A percentile compares a stretch with the other conserved stretches of the same genome.
Evolutionary conservation across 2,329 filamentous ascomycete genomes (phyloP).

Genomic region (Nothomitra cinnamomea): DNA sequence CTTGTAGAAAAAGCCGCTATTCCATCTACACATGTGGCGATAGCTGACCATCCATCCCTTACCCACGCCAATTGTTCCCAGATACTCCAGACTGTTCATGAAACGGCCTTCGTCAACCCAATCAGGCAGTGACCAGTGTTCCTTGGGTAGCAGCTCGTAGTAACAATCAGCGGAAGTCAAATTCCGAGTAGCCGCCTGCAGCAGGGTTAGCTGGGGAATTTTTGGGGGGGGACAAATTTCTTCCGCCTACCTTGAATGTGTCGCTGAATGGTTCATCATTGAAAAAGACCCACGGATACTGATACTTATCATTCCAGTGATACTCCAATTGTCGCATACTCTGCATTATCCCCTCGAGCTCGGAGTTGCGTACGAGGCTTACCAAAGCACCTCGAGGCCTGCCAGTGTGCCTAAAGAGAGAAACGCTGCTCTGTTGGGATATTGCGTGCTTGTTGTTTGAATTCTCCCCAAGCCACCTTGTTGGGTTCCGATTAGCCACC

Average conservation of each 20-base stretch:
- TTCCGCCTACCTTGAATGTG: conserved; percentile 16
- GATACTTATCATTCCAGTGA: conserved; percentile 19
- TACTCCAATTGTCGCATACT: conserved; percentile 20
- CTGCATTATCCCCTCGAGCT: conserved; percentile 19
- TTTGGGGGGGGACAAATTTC: conserved; percentile 6
- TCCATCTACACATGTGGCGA: conserved; percentile 25
- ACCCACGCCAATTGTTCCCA: conserved; percentile 19
- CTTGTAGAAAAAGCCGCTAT: conserved; percentile 24
- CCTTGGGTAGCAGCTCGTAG: conserved; percentile 17
- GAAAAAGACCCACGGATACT: conserved; percentile 23
- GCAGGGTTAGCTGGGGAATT: neutral
- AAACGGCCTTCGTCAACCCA: conserved; percentile 17
- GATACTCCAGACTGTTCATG: conserved; percentile 19
- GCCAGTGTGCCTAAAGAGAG: conserved; percentile 5
- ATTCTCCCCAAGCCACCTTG: conserved; percentile 19
- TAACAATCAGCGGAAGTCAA: conserved; percentile 16
- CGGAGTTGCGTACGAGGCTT: conserved; percentile 19
- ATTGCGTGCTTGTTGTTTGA: conserved; percentile 19
- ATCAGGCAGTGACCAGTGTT: conserved; percentile 18
- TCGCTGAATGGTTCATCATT: conserved; percentile 19
- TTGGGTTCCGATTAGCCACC: conserved; percentile 16
- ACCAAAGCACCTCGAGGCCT: conserved; percentile 19
- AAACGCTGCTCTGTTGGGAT: conserved; percentile 6
- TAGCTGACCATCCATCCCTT: conserved; percentile 21
- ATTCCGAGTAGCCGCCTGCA: conserved; percentile 17